Conservation (phyloP, 75 land plant genomes). For the Ceratopteris richardii region DNA sequence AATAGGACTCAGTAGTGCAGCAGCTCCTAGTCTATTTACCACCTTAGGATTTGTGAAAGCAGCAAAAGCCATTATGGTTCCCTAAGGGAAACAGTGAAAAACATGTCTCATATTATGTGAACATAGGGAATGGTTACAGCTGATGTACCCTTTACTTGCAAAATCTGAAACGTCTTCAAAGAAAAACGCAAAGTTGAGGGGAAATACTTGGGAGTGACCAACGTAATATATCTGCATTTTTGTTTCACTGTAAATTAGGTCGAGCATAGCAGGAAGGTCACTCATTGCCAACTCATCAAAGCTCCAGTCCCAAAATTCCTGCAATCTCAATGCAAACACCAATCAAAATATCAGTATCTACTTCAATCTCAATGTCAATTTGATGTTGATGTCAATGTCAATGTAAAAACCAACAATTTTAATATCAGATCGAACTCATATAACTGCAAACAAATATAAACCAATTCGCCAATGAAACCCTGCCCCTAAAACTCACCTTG, state of each 20-base stretch:
- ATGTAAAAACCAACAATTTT: too few relatives aligned
- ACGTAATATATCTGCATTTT: conserved; percentile 59
- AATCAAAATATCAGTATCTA: too few relatives aligned
- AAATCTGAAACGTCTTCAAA: too few relatives aligned
- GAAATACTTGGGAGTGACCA: conserved; percentile 82
- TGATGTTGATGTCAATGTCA: too few relatives aligned
- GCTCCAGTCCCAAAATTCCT: conserved; percentile 96
- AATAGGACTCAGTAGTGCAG: conserved; percentile 86
- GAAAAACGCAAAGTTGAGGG: too few relatives aligned
- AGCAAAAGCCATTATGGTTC: conserved; percentile 83
- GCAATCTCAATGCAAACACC: conserved; percentile 4
- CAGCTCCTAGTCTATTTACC: conserved; percentile 54
- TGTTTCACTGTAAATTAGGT: conserved; percentile 43
- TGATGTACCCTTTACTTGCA: too few relatives aligned
- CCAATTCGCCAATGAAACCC: too few relatives aligned
- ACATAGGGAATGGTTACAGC: too few relatives aligned
- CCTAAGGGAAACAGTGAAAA: conserved; percentile 34
- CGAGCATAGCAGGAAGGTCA: conserved; percentile 70
- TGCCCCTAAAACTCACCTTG: too few relatives aligned
- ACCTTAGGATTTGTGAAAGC: conserved; percentile 68
- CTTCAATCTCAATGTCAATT: too few relatives aligned
- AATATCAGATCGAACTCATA: too few relatives aligned
- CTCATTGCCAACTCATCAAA: conserved; percentile 82
- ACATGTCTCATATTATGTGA: background rate
- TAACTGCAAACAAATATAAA: too few relatives aligned